Evolutionary conservation across 2,329 filamentous ascomycete species (phyloP).

Genomic region (Cercospora brassicicola): DNA sequence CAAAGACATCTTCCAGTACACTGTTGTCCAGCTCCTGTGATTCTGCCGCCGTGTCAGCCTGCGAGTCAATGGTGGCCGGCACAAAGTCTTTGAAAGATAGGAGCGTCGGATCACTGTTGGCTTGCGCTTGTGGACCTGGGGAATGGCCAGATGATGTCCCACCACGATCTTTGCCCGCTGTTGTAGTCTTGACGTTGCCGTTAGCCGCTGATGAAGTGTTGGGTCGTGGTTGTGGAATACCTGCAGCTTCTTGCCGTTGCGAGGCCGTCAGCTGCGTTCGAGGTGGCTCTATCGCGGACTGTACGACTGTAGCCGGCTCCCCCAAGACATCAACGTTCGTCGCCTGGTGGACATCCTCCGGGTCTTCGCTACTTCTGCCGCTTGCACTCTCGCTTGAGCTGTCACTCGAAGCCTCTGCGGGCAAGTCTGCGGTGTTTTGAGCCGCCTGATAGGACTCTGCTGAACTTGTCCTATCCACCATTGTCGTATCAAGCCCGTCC

Average conservation of each 20-base stretch:
- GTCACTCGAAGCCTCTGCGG: not conserved
- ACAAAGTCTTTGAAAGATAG: not conserved
- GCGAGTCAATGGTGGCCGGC: not conserved
- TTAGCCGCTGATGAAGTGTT: slow-evolving; percentile 12
- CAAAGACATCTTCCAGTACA: slow-evolving; percentile 20
- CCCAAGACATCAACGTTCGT: not conserved
- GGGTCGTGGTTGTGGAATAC: slow-evolving; percentile 4
- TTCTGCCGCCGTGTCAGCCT: not conserved
- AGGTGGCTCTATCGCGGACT: slow-evolving; percentile 4
- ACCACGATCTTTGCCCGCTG: slow-evolving; percentile 12
- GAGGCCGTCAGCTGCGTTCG: slow-evolving; percentile 1
- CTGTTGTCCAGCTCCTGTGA: not conserved
- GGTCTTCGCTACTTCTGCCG: not conserved
- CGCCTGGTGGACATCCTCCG: not conserved
- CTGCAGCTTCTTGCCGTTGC: slow-evolving; percentile 11
- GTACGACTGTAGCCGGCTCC: not conserved
- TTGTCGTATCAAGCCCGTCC: not conserved
- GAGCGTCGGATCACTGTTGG: not conserved
- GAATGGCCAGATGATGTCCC: slow-evolving; percentile 11
- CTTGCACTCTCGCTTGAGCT: not conserved
- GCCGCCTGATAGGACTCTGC: not conserved
- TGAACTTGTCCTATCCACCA: not conserved
- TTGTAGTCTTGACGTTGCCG: slow-evolving; percentile 11
- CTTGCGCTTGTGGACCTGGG: slow-evolving; percentile 3
- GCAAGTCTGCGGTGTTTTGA: not conserved